Base-by-base conservation (phyloP, 345 rosid genomes). In the Aethionema arabicum region DNA sequence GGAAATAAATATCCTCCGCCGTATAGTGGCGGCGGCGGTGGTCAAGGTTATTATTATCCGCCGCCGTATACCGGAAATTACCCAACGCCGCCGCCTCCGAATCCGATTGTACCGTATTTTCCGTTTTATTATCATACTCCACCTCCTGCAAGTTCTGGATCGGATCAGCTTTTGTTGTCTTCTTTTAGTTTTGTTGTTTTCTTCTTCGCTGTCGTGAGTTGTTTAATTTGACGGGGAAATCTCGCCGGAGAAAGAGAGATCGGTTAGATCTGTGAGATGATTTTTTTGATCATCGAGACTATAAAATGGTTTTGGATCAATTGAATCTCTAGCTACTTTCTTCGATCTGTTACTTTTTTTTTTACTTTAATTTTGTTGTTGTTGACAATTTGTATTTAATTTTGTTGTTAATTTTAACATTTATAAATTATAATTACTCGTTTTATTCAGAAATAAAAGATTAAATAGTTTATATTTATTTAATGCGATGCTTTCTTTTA, bases 61-160 rank as follows among this genome's bases (percentile, higher is more conserved):
- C 91, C 95, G 7, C 86, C 88, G 6, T 68, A 62, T 41, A 59
- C 70, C 39, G 72, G 74, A 33, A 77, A 80, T 69, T 85, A 77
- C 64, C 85, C 77, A 1, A 72, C 78, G 0, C 93, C 93, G 4
- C 98, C 98, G 2, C 98, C 98, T 0, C 97, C 97, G 8, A 87
- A 92, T 68, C 98, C 97, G 0, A 87, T 92, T 54, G 97, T 92
- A n/a, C 98, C 97, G 16, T 92, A 89, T 75, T 92, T 89, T 37
- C 98, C 98, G 2, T 92, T 69, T 48, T 92, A 80, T 79, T 89
- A 75, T 74, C 73, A 89, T 58, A 82, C 10, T 46, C 91, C 97
- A n/a, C 93, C 98, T 8, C 85, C 90, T 2, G 58, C 78, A 2
- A 63, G 35, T 21, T 71, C 81, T 13, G 50, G 55, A 0, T 68